These are phyloP conservation scores for Monilinia aucupariae DNA, from an alignment of 2,329 filamentous ascomycete species.

Conservation along the genomic window DNA sequence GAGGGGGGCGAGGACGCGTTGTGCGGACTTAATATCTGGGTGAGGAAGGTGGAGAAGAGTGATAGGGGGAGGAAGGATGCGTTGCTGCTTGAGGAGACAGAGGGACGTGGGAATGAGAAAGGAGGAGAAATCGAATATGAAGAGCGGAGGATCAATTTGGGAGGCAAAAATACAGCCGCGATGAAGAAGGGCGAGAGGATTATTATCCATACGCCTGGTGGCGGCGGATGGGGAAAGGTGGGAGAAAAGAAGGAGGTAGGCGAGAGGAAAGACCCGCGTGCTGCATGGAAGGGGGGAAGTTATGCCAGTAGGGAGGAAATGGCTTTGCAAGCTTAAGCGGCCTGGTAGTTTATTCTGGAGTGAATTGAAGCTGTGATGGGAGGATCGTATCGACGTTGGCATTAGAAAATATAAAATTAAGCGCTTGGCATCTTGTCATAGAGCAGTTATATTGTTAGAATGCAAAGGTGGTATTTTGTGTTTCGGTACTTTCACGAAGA, in stretches of 20 bases:
- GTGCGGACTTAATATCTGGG: constrained; percentile 83
- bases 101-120: constrained; percentile 18
- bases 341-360: background rate
- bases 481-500: background rate
- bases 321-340: constrained; percentile 49
- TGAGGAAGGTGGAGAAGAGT: constrained; percentile 61
- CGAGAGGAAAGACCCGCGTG: constrained; percentile 51
- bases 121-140: constrained; percentile 43
- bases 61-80: constrained; percentile 44
- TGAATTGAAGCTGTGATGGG: background rate
- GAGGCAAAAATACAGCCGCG: constrained; percentile 72
- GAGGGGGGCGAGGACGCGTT: constrained; percentile 74
- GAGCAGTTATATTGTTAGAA: background rate
- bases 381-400: background rate
- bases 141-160: constrained; percentile 62
- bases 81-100: constrained; percentile 28
- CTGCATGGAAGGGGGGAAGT: constrained; percentile 55
- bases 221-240: constrained; percentile 66
- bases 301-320: constrained; percentile 52
- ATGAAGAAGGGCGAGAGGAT: constrained; percentile 75
- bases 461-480: background rate
- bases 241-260: constrained; percentile 52
- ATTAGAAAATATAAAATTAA: background rate
- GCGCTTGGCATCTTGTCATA: background rate
- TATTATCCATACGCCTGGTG: constrained; percentile 71